These are phyloP conservation scores for Curvularia spicifera DNA, from an alignment of 2,329 filamentous ascomycete genomes.

Conservation along the genomic window DNA sequence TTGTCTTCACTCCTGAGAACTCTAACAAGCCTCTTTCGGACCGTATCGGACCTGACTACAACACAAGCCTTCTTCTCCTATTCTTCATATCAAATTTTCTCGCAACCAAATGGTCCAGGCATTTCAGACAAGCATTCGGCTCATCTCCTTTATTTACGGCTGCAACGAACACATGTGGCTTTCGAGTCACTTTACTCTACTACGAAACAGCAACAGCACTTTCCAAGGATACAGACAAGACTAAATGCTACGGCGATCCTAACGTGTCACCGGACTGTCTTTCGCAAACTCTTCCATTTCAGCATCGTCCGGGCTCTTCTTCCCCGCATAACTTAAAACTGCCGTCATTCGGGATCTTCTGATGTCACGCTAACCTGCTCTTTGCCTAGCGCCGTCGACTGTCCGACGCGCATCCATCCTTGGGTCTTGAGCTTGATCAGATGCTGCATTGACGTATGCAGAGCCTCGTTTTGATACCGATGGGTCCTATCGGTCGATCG, in stretches of 20 bases:
- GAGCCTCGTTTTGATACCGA: conserved; percentile 39
- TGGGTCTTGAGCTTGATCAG: conserved; percentile 15
- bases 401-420: conserved; percentile 40
- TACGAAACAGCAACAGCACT: conserved; percentile 9
- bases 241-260: background rate
- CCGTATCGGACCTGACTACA: conserved; percentile 33
- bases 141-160: background rate
- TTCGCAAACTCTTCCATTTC: conserved; percentile 26
- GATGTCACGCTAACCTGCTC: conserved; percentile 27
- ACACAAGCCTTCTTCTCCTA: background rate
- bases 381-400: conserved; percentile 33
- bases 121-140: background rate
- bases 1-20: conserved; percentile 15
- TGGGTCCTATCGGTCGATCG: background rate
- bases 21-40: conserved; percentile 22
- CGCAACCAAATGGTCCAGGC: background rate
- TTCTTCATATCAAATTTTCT: background rate
- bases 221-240: background rate
- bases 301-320: conserved; percentile 23
- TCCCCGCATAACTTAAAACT: conserved; percentile 16
- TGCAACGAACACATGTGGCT: background rate
- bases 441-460: conserved; percentile 14
- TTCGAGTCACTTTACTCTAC: no score
- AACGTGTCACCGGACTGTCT: conserved; percentile 18
- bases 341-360: conserved; percentile 10